Conservation (phyloP, 2,329 filamentous ascomycete genomes). For the Cadophora sp. region DNA sequence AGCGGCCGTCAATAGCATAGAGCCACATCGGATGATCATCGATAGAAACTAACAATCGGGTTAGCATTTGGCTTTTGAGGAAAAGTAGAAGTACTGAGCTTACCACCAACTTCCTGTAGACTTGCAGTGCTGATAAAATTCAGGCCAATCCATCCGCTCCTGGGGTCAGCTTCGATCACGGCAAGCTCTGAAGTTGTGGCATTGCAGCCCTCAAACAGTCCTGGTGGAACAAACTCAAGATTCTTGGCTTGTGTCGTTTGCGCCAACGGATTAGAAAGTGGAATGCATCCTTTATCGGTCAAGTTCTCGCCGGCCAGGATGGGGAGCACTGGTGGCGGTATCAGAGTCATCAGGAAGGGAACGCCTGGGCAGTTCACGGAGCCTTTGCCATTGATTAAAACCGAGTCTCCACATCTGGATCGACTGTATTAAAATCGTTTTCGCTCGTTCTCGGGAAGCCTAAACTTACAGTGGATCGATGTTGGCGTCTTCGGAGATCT, state of each 20-base stretch:
- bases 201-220: conserved; percentile 37
- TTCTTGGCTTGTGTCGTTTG: conserved; percentile 37
- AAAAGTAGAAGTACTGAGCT: not conserved
- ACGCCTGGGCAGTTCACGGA: conserved; percentile 34
- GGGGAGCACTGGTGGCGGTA: conserved; percentile 20
- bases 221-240: conserved; percentile 35
- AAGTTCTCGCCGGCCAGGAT: conserved; percentile 23
- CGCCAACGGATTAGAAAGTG: conserved; percentile 31
- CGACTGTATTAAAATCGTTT: not conserved
- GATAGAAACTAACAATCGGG: conserved; percentile 45
- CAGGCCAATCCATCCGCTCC: conserved; percentile 45
- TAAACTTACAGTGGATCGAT: conserved; percentile 28
- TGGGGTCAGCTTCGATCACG: conserved; percentile 44
- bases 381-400: conserved; percentile 38
- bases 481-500: conserved; percentile 22
- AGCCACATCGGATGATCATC: conserved; percentile 52
- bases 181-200: conserved; percentile 40
- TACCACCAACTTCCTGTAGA: conserved; percentile 35
- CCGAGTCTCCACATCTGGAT: conserved; percentile 29
- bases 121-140: conserved; percentile 48
- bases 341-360: conserved; percentile 23
- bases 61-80: not conserved
- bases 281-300: conserved; percentile 43
- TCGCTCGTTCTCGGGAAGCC: not conserved
- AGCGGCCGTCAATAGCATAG: conserved; percentile 52